Base-by-base conservation (phyloP, 2,329 filamentous ascomycete genomes). In the Trichoderma hamatum region DNA sequence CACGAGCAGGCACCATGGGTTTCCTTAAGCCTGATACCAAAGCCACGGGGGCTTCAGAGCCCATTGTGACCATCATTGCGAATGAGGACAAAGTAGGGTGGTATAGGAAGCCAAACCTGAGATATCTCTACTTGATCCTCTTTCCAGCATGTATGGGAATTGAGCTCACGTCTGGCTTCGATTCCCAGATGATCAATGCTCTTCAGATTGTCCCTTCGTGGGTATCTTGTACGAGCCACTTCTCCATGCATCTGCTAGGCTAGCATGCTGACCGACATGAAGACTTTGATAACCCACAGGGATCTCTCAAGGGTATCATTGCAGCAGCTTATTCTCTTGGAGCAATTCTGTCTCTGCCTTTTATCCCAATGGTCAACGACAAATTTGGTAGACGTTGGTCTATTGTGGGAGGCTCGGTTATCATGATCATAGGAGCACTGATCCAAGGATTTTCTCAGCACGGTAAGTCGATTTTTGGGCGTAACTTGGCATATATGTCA, bases 141-240 rank as follows among this genome's bases (percentile, higher is more conserved):
- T 63, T 63, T 7, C 60, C 60, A 21, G 60, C 60, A 21, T 63
- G 60, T 28, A 63, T 63, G 60, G 60, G 60, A 10, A 63, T 63
- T 10, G 60, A 63, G 30, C 24, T 63, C 19, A 63, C 60, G 10
- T 63, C 60, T 52, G 60, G 60, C 10, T 63, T 63, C n/a, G 60
- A 63, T 26, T 63, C 60, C 21, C 60, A 63, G 46, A 63, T 63
- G 60, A 63, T 63, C 1, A 63, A 63, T 6, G 60, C 60, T 13
- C 60, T 63, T 24, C 60, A 63, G n/a, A 63, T 63, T 52, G 60
- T 63, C 30, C 60, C 60, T 32, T 63, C 60, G 14, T 63, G 60
- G 60, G 30, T 63, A 26, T 24, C 21, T 30, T 63, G 60, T 63
- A 52, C 5, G 60, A 3, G 14, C 32, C 24, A 14, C 6, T 59